phyloP scores from a whole-genome alignment of 768 basidiomycete species.

The Russula emetica region DNA sequence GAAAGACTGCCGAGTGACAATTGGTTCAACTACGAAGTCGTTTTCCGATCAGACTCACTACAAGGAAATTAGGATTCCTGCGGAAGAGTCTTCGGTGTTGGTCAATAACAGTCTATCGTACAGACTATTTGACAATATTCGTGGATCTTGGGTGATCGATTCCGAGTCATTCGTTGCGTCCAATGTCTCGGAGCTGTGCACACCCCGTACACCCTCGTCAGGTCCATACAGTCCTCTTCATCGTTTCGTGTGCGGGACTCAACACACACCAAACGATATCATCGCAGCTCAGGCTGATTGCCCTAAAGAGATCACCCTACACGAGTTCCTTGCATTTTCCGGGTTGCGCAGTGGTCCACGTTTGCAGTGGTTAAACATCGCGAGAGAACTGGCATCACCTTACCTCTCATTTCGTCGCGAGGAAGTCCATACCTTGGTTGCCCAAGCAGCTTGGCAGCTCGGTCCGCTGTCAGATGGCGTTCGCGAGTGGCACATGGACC shows the following conservation, averaged over 20 bases:
- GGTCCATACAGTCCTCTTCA: slow-evolving; percentile 11
- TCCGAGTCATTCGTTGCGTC: not conserved
- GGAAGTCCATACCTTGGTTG: slow-evolving; percentile 42
- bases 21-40: slow-evolving; percentile 17
- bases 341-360: slow-evolving; percentile 42
- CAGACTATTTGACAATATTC: slow-evolving; percentile 6
- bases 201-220: not conserved
- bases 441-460: slow-evolving; percentile 44
- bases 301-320: slow-evolving; percentile 39
- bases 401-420: slow-evolving; percentile 39
- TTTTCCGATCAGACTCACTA: slow-evolving; percentile 10
- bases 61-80: slow-evolving; percentile 1
- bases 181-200: not conserved
- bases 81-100: slow-evolving; percentile 1
- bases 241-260: not conserved
- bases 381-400: slow-evolving; percentile 41
- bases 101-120: slow-evolving; percentile 14
- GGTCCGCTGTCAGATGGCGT: slow-evolving; percentile 32
- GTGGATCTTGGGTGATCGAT: not conserved
- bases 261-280: slow-evolving; percentile 39
- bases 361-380: slow-evolving; percentile 51
- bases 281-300: slow-evolving; percentile 43
- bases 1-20: slow-evolving; percentile 1
- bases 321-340: slow-evolving; percentile 46
- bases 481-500: slow-evolving; percentile 41